Evolutionary conservation across 345 rosid species (phyloP).

Genomic region (Pugionium cornutum): DNA sequence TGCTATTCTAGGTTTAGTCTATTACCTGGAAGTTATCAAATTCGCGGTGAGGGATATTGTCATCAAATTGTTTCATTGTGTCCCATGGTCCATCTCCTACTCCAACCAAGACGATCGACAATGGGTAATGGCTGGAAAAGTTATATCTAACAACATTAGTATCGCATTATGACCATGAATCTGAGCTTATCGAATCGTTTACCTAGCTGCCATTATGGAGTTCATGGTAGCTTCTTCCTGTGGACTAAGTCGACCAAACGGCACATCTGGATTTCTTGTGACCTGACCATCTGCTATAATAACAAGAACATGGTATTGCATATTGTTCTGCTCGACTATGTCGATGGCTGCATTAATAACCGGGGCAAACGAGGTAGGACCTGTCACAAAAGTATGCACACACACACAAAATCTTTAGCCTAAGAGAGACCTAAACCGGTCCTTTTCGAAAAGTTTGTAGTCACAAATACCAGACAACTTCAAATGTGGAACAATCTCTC

Average conservation of each 20-base stretch:
- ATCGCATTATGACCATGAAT: conserved; percentile 5
- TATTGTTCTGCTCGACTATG: conserved; percentile 70
- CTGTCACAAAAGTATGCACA: conserved; percentile 36
- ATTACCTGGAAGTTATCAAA: conserved; percentile 95
- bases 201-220: conserved; percentile 94
- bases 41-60: conserved; percentile 80
- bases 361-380: conserved; percentile 97
- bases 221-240: conserved; percentile 83
- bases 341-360: conserved; percentile 80
- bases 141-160: not conserved
- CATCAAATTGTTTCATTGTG: conserved; percentile 84
- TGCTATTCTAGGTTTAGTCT: not conserved
- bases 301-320: conserved; percentile 90
- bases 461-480: conserved; percentile 66
- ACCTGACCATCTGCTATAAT: conserved; percentile 98
- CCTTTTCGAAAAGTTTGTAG: not conserved
- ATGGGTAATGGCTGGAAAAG: conserved; percentile 64
- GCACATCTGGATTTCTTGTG: conserved; percentile 63
- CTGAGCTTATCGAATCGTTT: conserved; percentile 25
- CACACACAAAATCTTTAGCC: not conserved
- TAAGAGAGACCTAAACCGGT: not conserved
- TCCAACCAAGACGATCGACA: conserved; percentile 88
- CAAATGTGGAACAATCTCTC: conserved; percentile 72
- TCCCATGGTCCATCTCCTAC: conserved; percentile 99
- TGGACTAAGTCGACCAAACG: conserved; percentile 62